Conservation (phyloP, 352 stramenopile genomes). For the Globisporangium spinosum region DNA sequence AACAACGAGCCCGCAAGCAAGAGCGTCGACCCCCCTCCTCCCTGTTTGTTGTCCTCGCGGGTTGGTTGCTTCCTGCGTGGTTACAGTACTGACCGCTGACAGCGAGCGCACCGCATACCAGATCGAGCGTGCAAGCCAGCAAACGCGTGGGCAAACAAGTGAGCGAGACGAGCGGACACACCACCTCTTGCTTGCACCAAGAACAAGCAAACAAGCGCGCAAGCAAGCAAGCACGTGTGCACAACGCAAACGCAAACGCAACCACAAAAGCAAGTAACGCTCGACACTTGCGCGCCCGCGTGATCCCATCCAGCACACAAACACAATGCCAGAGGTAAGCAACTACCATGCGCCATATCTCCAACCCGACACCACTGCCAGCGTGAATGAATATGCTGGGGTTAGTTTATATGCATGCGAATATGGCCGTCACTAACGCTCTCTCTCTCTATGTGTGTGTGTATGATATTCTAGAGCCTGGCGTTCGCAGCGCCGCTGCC, state of each 20-base stretch:
- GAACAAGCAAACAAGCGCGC: slow-evolving; percentile 17
- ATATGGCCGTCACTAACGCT: neutral
- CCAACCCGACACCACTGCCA: neutral
- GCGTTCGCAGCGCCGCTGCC: slow-evolving; percentile 52
- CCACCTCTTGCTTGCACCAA: neutral
- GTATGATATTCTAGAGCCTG: slow-evolving; percentile 34
- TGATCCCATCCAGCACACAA: neutral
- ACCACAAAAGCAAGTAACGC: neutral
- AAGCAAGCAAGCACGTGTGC: neutral
- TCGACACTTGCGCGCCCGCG: neutral
- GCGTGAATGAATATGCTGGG: neutral
- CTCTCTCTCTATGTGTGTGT: neutral
- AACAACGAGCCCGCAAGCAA: slow-evolving; percentile 7
- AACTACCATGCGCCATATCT: neutral
- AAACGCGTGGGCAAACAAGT: neutral
- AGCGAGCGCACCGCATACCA: neutral
- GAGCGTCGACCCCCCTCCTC: neutral
- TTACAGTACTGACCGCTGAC: slow-evolving; percentile 7
- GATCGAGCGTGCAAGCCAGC: neutral
- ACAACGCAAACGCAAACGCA: neutral
- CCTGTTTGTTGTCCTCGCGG: neutral
- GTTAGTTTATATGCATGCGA: neutral
- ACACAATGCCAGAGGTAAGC: slow-evolving; percentile 38
- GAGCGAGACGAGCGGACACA: too few species aligned
- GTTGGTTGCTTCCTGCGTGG: neutral